Conservation (phyloP, 148 eudicot species). For the Pharnaceum exiguum region DNA sequence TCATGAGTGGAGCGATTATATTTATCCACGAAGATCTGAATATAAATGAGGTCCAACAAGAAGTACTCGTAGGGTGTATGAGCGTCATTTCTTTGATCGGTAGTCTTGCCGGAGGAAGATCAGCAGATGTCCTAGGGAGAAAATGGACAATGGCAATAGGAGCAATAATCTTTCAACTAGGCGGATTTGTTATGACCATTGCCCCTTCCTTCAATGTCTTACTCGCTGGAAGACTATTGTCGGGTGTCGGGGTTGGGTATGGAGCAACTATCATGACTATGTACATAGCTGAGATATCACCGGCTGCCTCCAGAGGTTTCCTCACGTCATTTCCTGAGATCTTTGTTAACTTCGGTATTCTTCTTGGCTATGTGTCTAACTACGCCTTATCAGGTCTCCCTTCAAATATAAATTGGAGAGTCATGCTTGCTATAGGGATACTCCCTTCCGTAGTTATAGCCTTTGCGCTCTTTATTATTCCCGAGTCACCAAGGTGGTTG, state of each 20-base stretch:
- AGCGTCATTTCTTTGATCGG: conserved; percentile 62
- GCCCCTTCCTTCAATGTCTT: conserved; percentile 52
- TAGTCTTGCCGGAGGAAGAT: conserved; percentile 60
- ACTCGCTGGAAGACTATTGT: conserved; percentile 60
- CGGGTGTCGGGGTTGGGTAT: conserved; percentile 80
- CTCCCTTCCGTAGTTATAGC: conserved; percentile 72
- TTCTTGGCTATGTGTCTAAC: conserved; percentile 75
- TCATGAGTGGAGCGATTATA: conserved; percentile 80
- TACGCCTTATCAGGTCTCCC: conserved; percentile 74
- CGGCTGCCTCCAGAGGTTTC: conserved; percentile 55
- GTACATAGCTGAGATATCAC: conserved; percentile 87
- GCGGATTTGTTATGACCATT: conserved; percentile 64
- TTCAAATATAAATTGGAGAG: conserved; percentile 59
- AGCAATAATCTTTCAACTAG: conserved; percentile 55
- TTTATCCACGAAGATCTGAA: conserved; percentile 69
- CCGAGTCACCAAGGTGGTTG: conserved; percentile 89
- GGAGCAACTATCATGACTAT: conserved; percentile 83
- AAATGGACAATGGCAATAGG: conserved; percentile 84
- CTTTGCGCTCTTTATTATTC: conserved; percentile 63
- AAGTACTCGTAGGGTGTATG: conserved; percentile 59
- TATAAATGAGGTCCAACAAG: conserved; percentile 65
- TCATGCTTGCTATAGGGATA: conserved; percentile 81
- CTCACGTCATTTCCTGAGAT: conserved; percentile 85
- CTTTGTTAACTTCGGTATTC: conserved; percentile 71
- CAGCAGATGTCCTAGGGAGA: conserved; percentile 65